Percentiles rank a stretch among this genome's conserved stretches.
Evolutionary conservation across 2,329 filamentous ascomycete genomes (phyloP).

Genomic region (Microdochium paspali): DNA sequence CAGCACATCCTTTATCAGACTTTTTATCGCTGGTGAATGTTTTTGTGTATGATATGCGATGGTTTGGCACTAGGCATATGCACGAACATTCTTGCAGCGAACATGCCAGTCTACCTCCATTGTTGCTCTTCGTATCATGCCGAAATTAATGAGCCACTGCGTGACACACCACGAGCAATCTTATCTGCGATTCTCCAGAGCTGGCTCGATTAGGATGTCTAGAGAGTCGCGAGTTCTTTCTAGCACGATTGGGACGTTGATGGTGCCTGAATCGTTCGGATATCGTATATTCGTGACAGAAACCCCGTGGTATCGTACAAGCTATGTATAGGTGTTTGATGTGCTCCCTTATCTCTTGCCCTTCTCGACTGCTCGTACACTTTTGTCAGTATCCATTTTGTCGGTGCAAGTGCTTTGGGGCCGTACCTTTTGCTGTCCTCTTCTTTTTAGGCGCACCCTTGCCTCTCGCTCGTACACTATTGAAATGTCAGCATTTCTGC

Average conservation of each 20-base stretch:
- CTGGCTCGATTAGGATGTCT: too few species aligned
- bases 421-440: conserved; percentile 39
- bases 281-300: background rate
- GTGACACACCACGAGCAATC: too few species aligned
- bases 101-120: too few species aligned
- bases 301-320: conserved; percentile 1
- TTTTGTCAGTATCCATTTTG: conserved; percentile 8
- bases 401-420: background rate
- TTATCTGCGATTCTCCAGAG: too few species aligned
- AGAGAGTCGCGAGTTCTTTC: too few species aligned
- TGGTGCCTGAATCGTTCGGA: background rate
- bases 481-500: conserved; percentile 17
- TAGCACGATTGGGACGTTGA: background rate
- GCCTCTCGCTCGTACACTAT: conserved; percentile 65
- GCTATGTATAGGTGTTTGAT: conserved; percentile 1
- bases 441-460: conserved; percentile 90
- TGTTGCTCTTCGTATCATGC: too few species aligned
- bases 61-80: too few species aligned
- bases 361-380: background rate
- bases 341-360: conserved; percentile 3
- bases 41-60: too few species aligned
- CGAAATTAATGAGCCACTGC: too few species aligned
- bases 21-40: too few species aligned
- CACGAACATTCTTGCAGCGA: too few species aligned
- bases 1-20: too few species aligned